Evolutionary conservation across 352 stramenopile genomes (phyloP).

Genomic region (Phytophthora capsici): DNA sequence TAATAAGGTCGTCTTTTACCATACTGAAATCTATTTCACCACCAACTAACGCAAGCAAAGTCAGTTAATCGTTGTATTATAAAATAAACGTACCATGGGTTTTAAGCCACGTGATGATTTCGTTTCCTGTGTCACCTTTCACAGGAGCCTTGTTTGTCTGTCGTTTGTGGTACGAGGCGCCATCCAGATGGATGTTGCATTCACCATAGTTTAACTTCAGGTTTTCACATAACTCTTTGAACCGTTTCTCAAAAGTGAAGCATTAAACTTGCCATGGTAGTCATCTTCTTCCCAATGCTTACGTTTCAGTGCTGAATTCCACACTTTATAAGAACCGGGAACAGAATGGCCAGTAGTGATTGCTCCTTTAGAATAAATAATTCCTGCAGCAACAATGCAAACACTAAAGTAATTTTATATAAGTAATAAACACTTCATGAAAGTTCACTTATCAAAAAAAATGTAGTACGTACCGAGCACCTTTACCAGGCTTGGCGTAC

Average conservation of each 20-base stretch:
- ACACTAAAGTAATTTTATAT: conserved; percentile 1
- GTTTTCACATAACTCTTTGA: background rate
- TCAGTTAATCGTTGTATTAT: no score
- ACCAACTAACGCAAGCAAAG: background rate
- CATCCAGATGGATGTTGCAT: conserved; percentile 7
- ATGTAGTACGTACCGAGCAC: conserved; percentile 1
- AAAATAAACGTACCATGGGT: no score
- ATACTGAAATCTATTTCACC: background rate
- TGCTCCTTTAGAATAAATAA: background rate
- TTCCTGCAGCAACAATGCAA: conserved; percentile 7
- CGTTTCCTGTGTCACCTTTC: background rate
- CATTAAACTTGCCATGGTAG: conserved; percentile 17
- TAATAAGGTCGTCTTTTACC: background rate
- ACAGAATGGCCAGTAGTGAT: conserved; percentile 2
- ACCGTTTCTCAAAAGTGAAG: conserved; percentile 3
- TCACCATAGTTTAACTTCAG: background rate
- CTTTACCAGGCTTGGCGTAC: conserved; percentile 11
- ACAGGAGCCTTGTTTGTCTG: background rate
- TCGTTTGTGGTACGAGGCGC: background rate
- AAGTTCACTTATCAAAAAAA: no score
- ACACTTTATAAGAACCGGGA: background rate
- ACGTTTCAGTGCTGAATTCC: conserved; percentile 9
- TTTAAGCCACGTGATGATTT: background rate
- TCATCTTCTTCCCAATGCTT: conserved; percentile 1
- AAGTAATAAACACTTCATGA: background rate